Percentiles rank a stretch among this genome's conserved stretches.
Conservation (phyloP, 768 basidiomycete species). For the Russula dissimulans region DNA sequence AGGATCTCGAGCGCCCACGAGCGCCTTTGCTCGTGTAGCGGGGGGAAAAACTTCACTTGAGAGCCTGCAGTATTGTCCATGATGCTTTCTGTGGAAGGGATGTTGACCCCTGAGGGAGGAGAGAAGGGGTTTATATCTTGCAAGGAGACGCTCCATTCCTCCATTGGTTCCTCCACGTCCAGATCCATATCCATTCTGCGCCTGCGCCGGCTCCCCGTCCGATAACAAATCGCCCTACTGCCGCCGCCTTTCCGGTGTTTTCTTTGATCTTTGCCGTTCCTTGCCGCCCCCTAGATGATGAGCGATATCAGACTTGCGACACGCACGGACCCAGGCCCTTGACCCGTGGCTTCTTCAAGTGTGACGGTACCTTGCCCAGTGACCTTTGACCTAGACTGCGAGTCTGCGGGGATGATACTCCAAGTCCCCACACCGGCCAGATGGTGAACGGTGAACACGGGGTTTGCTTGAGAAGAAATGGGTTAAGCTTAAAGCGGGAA, state of each 20-base stretch:
- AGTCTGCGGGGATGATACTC: not conserved
- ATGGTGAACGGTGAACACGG: not conserved
- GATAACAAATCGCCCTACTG: not conserved
- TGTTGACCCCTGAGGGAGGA: not conserved
- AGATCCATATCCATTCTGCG: not conserved
- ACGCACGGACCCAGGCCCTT: not conserved
- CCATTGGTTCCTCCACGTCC: not conserved
- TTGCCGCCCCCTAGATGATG: not conserved
- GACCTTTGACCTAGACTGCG: not conserved
- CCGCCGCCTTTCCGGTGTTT: not conserved
- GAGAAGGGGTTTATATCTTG: not conserved
- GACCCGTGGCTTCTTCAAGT: not conserved
- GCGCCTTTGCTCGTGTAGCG: slow-evolving; percentile 55
- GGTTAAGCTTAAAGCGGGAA: not conserved
- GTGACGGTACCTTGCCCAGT: no score
- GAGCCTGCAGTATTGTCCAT: not conserved
- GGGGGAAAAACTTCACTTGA: slow-evolving; percentile 57
- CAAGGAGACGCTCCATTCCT: not conserved
- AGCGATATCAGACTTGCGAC: not conserved
- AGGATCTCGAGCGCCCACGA: slow-evolving; percentile 63
- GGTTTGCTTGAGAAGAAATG: not conserved
- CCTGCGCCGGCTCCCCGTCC: not conserved
- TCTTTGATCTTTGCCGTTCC: not conserved
- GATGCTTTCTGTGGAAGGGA: not conserved
- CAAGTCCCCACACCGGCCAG: not conserved